Base-by-base conservation (phyloP, 108 stramenopile genomes). In the Mayamaea pseudoterrestris region DNA sequence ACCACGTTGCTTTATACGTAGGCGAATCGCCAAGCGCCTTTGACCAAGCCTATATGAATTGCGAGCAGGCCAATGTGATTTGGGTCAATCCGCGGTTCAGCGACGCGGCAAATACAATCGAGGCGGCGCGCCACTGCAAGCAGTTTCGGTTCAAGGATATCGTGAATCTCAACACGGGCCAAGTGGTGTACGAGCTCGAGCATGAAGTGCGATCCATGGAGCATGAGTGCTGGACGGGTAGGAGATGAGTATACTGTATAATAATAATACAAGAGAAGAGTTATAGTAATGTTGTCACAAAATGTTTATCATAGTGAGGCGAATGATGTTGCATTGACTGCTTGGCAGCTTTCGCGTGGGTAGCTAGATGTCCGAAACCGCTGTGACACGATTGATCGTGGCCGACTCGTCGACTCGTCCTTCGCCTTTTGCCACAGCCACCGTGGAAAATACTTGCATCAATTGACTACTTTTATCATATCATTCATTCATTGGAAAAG, bases 121-220 rank as follows among this genome's bases (percentile, higher is more conserved):
- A 41, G 35, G 44, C 47, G 44, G 66, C 65, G 27, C 68, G 42
- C 32, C 22, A 46, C 39, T 35, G 51, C 43, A 56, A 68, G 43
- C 58, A 73, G 44, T 76, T 83, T 50, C 74, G 76, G 18, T 83
- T 78, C 58, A 60, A 68, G 40, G 49, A 81, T 48, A 68, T 81
- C 43, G 50, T 76, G 30, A 73, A 81, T 39, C 28, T 76, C 3
- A 55, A 70, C 13, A 65, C 69, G 18, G 66, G 71, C 7, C 42
- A 66, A 25, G 47, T 57, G 1, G 60, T 83, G 34, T 50, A 66
- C 22, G 53, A 62, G 23, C 44, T 83, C 25, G 81, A 83, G 51
- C 76, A 83, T 63, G 80, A 78, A 53, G 53, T 63, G 18, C 48
- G 80, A 31, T 62, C 73, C 1, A 63, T 68, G 11, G 40, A 60